Evolutionary conservation across 192 early-diverging fungal species (phyloP), one percentile per base, ranked within the genome.

Genomic region (Radiomyces spectabilis): DNA sequence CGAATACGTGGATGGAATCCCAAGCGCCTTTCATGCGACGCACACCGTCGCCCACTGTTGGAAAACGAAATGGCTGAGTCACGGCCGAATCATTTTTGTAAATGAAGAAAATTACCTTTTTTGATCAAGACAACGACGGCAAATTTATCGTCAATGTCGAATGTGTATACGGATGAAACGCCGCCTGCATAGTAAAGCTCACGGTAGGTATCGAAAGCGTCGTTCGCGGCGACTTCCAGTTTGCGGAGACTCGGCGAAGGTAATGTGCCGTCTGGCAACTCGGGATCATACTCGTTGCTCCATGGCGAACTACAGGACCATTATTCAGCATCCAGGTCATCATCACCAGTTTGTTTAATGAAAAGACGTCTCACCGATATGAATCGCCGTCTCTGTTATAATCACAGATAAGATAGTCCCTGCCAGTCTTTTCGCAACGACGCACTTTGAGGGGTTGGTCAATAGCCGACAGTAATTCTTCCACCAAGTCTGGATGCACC

Each of bases 1-100:
- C 91, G 49, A 99, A 79, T 4, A 99, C 93, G 55, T 99, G 96
- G 63, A 97, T 95, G 10, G 94, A 97, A 61, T 99, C 96, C 96
- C 96, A 99, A 16, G 92, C 83, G 18, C 94, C 95, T 58, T 91
- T 91, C 58, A 84, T 80, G 27, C 81, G 76, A 46, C 76, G 79
- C 3, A 63, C 75, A 18, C 80, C 83, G 51, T 86, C 84, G 26
- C 79, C 74, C 16, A 79, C 80, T 77, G 61, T 30, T 16, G 31
- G 41, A 44, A 59, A 37, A 44, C 15, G 21, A 29, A 16, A 26
- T 37, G 18, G 1, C 15, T 16, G 27, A 26, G 24, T 15, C 32
- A 21, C 4, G 51, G 25, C 12, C 29, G 9, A 19, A 33, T 21
- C 25, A 18, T 13, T 38, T 16, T 35, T 29, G 43, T 41, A n/a